Evolutionary conservation across 2,329 filamentous ascomycete genomes (phyloP), one percentile per base, ranked within the genome.

Genomic region (Parastagonospora avenae): DNA sequence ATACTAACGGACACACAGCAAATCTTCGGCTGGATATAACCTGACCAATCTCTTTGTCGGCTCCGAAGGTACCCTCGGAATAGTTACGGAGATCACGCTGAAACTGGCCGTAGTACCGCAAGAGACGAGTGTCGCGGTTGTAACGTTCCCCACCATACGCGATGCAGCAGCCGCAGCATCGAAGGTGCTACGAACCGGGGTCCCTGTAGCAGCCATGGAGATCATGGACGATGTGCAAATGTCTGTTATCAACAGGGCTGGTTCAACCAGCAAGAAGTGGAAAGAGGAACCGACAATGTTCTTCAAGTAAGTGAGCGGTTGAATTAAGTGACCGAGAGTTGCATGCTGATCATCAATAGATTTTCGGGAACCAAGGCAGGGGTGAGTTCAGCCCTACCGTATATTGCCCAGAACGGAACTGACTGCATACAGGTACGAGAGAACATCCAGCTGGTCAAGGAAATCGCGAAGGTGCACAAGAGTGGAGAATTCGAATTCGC

Each of bases 151-250:
- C 0, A 85, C 82, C 0, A 91, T 93, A 55, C 84, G 88, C 27
- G 85, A 90, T 69, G 90, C 90, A 1, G 89, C 90, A 0, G 81
- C 86, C 0, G 88, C 89, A 0, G 90, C 90, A 0, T 87, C 88
- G 2, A 84, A 83, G 42, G 84, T 93, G n/a, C 89, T 93, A 80
- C 85, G 89, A 62, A 82, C 85, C 1, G 89, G 87, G 0, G 80
- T 92, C 3, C 89, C 87, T 0, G 82, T 92, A 6, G 88, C 87
- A 0, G 88, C 88, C 3, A 88, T 92, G 84, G 90, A 94, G 74
- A 85, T 94, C 60, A 91, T 94, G 88, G 90, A 94, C 67, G 90
- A 94, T 50, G 88, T 93, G 3, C 89, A 92, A 73, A 94, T 94
- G 90, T 82, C 80, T 57, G 88, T 93, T 0, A 86, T 94, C 67